Conservation (phyloP, 2,329 filamentous ascomycete genomes). For the Botrytis fabae region DNA sequence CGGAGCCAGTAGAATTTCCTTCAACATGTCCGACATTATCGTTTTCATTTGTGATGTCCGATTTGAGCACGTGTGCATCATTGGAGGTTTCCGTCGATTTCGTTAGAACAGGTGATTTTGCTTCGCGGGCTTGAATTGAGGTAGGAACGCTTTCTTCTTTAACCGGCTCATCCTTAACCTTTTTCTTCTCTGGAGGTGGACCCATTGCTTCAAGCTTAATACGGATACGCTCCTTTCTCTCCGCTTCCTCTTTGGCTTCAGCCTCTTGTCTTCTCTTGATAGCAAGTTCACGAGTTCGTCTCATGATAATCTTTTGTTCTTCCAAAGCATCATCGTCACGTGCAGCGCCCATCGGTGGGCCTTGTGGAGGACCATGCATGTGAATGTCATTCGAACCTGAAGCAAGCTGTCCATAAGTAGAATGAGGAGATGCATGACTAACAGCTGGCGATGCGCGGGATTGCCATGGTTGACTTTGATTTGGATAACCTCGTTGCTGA, state of each 20-base stretch:
- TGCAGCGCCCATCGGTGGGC: slow-evolving; percentile 38
- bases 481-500: slow-evolving; percentile 16
- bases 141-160: slow-evolving; percentile 48
- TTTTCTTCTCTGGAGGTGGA: slow-evolving; percentile 61
- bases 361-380: slow-evolving; percentile 30
- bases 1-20: slow-evolving; percentile 23
- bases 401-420: slow-evolving; percentile 39
- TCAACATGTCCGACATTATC: slow-evolving; percentile 18
- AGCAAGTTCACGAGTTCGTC: slow-evolving; percentile 66
- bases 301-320: slow-evolving; percentile 71
- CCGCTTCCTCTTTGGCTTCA: slow-evolving; percentile 71
- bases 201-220: slow-evolving; percentile 72
- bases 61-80: slow-evolving; percentile 25
- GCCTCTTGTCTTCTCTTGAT: slow-evolving; percentile 68
- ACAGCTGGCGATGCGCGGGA: slow-evolving; percentile 42
- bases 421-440: slow-evolving; percentile 41
- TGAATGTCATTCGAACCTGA: slow-evolving; percentile 40
- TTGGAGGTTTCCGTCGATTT: slow-evolving; percentile 26
- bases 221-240: slow-evolving; percentile 66
- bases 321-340: slow-evolving; percentile 56
- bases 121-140: slow-evolving; percentile 38
- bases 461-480: slow-evolving; percentile 44
- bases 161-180: slow-evolving; percentile 52
- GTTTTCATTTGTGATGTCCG: slow-evolving; percentile 25
- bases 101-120: slow-evolving; percentile 20